Percentiles rank a stretch among this genome's conserved stretches.
phyloP scores from a whole-genome alignment of 2,329 filamentous ascomycete species.

The Diaporthe batatas region DNA sequence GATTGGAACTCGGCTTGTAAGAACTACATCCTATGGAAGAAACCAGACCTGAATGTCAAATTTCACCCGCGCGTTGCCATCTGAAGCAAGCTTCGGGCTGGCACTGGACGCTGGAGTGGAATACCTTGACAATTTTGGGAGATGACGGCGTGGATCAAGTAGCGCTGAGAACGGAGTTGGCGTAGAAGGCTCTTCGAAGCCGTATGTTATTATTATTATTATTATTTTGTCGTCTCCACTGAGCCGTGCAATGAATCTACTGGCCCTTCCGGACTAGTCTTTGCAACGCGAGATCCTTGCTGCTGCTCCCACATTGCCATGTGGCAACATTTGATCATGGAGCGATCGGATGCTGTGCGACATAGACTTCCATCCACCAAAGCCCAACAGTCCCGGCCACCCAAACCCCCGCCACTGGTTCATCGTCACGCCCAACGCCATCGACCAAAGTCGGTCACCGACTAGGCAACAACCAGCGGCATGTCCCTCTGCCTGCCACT shows the following conservation, averaged over 20 bases:
- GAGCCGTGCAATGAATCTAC: background rate
- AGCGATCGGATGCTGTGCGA: background rate
- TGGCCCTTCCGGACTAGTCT: background rate
- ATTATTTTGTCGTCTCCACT: background rate
- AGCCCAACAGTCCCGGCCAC: background rate
- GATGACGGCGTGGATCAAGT: slow-evolving; percentile 52
- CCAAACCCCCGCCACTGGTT: background rate
- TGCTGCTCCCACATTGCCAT: background rate
- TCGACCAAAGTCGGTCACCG: background rate
- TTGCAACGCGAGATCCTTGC: background rate
- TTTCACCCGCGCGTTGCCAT: slow-evolving; percentile 33
- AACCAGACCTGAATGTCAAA: slow-evolving; percentile 45
- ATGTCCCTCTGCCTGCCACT: background rate
- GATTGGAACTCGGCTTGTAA: slow-evolving; percentile 45
- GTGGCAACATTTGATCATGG: background rate
- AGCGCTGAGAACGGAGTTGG: too few relatives aligned
- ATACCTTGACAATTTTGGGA: background rate
- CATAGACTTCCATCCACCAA: background rate
- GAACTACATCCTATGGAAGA: slow-evolving; percentile 51
- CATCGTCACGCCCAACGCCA: background rate
- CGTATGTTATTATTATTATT: background rate
- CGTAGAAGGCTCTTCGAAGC: background rate
- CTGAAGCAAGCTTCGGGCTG: background rate
- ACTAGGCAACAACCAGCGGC: background rate
- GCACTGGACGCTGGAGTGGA: slow-evolving; percentile 45